Evolutionary conservation across 2,329 filamentous ascomycete genomes (phyloP).

Genomic region (Sclerotinia borealis): DNA sequence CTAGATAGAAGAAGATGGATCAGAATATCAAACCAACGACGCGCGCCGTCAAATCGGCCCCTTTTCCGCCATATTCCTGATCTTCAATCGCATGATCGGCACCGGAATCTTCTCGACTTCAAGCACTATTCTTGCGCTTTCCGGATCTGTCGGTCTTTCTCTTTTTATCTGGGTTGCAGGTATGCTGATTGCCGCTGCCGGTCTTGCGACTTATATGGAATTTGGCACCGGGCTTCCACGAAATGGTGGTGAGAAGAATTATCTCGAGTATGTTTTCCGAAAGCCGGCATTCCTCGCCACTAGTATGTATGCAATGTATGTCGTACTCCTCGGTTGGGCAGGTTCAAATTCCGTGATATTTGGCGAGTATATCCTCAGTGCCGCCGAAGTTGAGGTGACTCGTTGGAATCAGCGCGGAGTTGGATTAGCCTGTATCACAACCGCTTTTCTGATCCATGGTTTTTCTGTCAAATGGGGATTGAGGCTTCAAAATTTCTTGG

Average conservation of each 20-base stretch:
- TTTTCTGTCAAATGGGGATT: constrained; percentile 59
- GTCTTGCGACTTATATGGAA: constrained; percentile 60
- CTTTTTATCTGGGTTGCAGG: constrained; percentile 59
- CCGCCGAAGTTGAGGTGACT: constrained; percentile 53
- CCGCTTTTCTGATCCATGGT: constrained; percentile 60
- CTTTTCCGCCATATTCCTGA: constrained; percentile 49
- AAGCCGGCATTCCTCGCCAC: constrained; percentile 56
- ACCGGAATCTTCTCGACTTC: constrained; percentile 63
- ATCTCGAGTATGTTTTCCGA: constrained; percentile 58
- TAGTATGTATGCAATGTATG: constrained; percentile 54
- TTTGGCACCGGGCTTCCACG: constrained; percentile 59
- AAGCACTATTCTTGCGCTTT: constrained; percentile 48
- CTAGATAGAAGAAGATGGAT: neutral
- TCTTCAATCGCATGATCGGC: constrained; percentile 61
- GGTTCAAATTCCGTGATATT: constrained; percentile 64
- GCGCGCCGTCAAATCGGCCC: constrained; percentile 48
- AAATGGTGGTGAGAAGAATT: constrained; percentile 62
- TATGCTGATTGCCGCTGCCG: constrained; percentile 54
- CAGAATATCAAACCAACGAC: constrained; percentile 11
- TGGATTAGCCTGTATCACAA: constrained; percentile 60
- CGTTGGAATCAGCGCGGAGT: constrained; percentile 63
- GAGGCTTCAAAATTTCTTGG: constrained; percentile 60
- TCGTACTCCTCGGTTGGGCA: constrained; percentile 59
- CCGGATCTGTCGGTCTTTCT: constrained; percentile 55
- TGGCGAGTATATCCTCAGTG: constrained; percentile 63